A percentile compares a stretch with the other conserved stretches of the same genome.
Evolutionary conservation across 495 filamentous ascomycete species (phyloP).

Genomic region (Immersiella caudata): DNA sequence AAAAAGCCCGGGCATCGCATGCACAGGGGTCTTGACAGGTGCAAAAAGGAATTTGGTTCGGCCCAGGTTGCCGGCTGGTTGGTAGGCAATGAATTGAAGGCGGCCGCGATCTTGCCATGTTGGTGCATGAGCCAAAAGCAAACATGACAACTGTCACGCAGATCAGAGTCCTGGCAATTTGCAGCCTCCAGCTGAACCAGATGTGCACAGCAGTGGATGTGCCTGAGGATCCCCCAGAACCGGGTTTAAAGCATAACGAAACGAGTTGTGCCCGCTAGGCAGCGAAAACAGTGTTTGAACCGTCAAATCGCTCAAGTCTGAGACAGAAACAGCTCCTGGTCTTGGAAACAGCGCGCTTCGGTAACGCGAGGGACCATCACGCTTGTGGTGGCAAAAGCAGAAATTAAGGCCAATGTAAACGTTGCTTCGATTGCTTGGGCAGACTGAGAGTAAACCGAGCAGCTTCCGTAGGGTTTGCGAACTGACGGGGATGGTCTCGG

Average conservation of each 20-base stretch:
- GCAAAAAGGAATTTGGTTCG: neutral
- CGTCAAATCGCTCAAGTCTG: neutral
- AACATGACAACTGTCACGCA: neutral
- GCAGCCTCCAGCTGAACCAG: neutral
- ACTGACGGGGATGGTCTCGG: too few relatives aligned
- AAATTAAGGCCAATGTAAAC: too few relatives aligned
- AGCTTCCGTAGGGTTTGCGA: too few relatives aligned
- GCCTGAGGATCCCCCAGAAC: constrained; percentile 1
- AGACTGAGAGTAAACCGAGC: too few relatives aligned
- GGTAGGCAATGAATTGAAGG: neutral
- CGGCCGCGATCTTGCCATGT: neutral
- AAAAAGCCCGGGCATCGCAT: neutral
- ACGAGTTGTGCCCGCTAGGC: neutral
- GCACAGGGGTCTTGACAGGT: neutral
- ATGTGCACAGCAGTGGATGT: neutral
- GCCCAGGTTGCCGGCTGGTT: neutral
- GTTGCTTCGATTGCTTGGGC: too few relatives aligned
- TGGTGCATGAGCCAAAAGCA: neutral
- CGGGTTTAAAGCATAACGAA: neutral
- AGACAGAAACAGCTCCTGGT: neutral
- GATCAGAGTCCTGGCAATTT: neutral
- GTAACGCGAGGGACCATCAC: neutral
- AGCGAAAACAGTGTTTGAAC: neutral
- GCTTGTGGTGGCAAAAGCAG: neutral
- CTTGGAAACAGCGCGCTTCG: neutral